phyloP scores from a whole-genome alignment of 208 protist genomes.

The Acanthamoeba quina region DNA sequence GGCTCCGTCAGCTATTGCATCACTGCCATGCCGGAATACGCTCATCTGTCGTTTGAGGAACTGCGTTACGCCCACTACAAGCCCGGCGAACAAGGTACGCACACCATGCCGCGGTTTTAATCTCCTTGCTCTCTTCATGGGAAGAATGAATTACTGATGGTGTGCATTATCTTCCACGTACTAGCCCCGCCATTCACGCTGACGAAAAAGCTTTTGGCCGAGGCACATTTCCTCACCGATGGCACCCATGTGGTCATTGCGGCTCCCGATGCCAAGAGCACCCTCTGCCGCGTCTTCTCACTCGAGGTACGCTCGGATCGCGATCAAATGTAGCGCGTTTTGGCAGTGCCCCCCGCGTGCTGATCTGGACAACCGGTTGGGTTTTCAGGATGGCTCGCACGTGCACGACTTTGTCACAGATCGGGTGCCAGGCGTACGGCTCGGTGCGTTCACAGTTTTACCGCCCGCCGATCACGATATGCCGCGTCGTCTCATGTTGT shows the following conservation, averaged over 20 bases:
- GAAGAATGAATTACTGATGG: neutral
- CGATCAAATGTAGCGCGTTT: too few relatives aligned
- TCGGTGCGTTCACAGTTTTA: neutral
- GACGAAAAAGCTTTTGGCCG: conserved; percentile 31
- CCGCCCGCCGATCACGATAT: too few relatives aligned
- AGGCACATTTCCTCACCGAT: conserved; percentile 50
- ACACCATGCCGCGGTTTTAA: neutral
- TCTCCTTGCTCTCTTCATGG: neutral
- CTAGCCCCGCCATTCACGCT: conserved; percentile 49
- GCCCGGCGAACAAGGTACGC: conserved; percentile 35
- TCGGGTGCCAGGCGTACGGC: neutral
- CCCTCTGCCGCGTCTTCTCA: conserved; percentile 67
- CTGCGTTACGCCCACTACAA: conserved; percentile 56
- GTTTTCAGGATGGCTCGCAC: conserved; percentile 44
- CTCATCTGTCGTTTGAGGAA: conserved; percentile 65
- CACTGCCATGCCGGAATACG: conserved; percentile 64
- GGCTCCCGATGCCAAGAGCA: neutral
- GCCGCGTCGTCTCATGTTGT: neutral
- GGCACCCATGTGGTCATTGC: neutral
- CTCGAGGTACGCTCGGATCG: neutral
- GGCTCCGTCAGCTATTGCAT: conserved; percentile 54
- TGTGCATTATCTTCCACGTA: too few relatives aligned
- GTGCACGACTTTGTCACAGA: conserved; percentile 54
- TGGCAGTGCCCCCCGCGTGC: too few relatives aligned
- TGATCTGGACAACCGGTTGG: neutral